These are phyloP conservation scores for Lizanozyma gosingica DNA, from an alignment of 1,139 yeast genomes.

Conservation along the genomic window DNA sequence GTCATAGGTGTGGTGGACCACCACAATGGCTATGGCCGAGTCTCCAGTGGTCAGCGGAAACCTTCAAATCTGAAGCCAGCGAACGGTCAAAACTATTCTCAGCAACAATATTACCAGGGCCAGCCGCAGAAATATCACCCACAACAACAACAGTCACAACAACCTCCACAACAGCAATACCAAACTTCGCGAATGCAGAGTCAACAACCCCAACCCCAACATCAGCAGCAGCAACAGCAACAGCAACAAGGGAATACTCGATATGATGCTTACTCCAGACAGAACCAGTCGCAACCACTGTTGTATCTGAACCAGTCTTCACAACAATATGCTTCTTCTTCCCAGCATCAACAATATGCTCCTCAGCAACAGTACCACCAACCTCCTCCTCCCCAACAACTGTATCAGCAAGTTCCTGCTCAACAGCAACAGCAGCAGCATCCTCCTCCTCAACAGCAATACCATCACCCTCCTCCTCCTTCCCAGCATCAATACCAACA, in stretches of 20 bases:
- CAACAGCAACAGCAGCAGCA: conserved; percentile 4
- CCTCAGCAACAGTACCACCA: conserved; percentile 8
- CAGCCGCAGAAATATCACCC: conserved; percentile 5
- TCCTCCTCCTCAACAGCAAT: conserved; percentile 1
- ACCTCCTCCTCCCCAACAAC: conserved; percentile 4
- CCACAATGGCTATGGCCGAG: neutral
- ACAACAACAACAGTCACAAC: conserved; percentile 7
- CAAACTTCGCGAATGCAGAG: neutral
- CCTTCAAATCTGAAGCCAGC: neutral
- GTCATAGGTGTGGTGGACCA: neutral
- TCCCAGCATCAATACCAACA: conserved; percentile 6
- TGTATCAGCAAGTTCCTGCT: conserved; percentile 7
- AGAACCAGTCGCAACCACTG: conserved; percentile 3
- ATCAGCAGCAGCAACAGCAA: neutral
- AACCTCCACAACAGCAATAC: conserved; percentile 1
- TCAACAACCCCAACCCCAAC: neutral
- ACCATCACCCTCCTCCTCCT: conserved; percentile 1
- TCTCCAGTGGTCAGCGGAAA: neutral
- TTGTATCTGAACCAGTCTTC: conserved; percentile 1
- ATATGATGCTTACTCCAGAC: conserved; percentile 5
- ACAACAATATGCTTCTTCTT: conserved; percentile 4
- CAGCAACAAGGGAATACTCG: conserved; percentile 3
- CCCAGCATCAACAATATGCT: conserved; percentile 8
- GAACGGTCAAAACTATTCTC: no score
- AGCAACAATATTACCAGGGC: conserved; percentile 7